Conservation (phyloP, 2,329 filamentous ascomycete genomes). For the Tolypocladium inflatum region DNA sequence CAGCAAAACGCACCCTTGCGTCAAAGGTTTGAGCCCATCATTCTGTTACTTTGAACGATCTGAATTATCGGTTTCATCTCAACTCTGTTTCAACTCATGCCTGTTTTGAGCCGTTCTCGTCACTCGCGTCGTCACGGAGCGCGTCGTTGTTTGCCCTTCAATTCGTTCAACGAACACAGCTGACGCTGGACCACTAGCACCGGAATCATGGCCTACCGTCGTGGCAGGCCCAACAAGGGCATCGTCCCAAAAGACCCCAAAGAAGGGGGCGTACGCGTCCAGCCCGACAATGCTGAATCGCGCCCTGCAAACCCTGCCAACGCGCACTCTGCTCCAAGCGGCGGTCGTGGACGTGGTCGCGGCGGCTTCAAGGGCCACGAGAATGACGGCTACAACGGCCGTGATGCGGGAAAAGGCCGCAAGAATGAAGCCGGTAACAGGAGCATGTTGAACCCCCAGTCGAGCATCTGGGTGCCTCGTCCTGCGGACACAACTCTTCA, state of each 20-base stretch:
- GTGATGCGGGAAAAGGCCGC: background rate
- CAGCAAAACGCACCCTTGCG: background rate
- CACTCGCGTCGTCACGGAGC: background rate
- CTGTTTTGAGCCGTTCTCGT: background rate
- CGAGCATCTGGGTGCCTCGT: background rate
- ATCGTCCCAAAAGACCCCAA: background rate
- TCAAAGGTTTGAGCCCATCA: background rate
- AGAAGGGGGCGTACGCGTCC: background rate
- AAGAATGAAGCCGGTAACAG: background rate
- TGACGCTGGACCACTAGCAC: background rate
- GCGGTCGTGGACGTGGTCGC: background rate
- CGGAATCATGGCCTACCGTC: background rate
- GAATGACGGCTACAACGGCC: background rate
- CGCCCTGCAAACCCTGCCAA: background rate
- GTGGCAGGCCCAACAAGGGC: background rate
- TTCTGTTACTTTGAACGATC: background rate
- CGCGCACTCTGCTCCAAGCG: background rate
- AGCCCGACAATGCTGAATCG: conserved; percentile 1
- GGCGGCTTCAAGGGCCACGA: background rate
- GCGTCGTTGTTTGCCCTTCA: background rate
- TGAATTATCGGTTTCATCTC: background rate
- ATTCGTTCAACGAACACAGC: background rate
- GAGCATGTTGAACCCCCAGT: background rate
- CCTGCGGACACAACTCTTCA: background rate
- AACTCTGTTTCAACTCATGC: background rate